Base-by-base conservation (phyloP, 495 filamentous ascomycete genomes). In the Tuber borchii region DNA sequence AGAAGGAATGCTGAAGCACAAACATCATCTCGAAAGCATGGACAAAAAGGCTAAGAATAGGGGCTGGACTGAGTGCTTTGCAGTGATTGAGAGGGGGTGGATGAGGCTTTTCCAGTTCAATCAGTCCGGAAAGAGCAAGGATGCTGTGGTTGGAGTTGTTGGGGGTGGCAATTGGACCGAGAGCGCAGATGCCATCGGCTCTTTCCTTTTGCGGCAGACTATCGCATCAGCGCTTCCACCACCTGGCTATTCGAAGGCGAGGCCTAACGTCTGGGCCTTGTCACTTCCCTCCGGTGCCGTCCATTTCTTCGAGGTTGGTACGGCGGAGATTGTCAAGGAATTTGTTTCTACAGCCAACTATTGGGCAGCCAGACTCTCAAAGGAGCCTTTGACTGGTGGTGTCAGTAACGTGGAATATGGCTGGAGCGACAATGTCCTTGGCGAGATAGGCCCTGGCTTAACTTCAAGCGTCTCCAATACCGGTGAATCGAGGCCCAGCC, bases 321-420 rank as follows among this genome's bases (percentile, higher is more conserved):
- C 95, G 0, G 90, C 92, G 2, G 96, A 98, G 82, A 97, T 99
- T 79, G 91, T 94, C 69, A 90, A 90, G 71, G 95, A 99, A 80
- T 99, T 97, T 76, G 93, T 97, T 71, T 90, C 89, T 46, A 96
- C 93, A 0, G 95, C 93, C 79, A 99, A 99, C 85, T 99, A 99
- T 85, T 99, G 95, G 95, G 93, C 93, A 80, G 94, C 95, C 2
- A 88, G 95, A 68, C 86, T 98, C 14, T 97, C 93, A 81, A 97
- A 97, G 76, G 92, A 97, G 77, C 95, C 95, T 17, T 86, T 98
- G 7, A 88, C 94, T 14, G 95, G 95, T 40, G 95, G 93, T 77
- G 91, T 98, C 81, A 96, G 93, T 85, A 99, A 97, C 81, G 91
- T 98, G 72, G 96, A 99, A 83, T 97, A 97, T 83, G 95, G 95